phyloP scores from a whole-genome alignment of 495 filamentous ascomycete species.

The Penicillium alfredii region DNA sequence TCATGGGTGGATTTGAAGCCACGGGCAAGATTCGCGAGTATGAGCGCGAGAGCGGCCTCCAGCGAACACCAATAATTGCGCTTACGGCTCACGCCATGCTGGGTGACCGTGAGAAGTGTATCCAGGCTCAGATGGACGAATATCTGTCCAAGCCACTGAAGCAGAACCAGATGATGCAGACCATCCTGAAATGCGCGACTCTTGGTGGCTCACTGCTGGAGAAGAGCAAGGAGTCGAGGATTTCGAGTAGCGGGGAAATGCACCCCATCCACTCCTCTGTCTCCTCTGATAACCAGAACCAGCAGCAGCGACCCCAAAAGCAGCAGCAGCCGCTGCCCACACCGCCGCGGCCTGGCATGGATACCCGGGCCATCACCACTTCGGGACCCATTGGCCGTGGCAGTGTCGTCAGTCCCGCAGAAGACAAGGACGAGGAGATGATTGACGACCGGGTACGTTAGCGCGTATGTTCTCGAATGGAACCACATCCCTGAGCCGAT shows the following conservation, averaged over 20 bases:
- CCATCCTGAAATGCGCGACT: conserved; percentile 91
- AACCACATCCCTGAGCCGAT: conserved; percentile 10
- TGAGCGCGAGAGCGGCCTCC: conserved; percentile 66
- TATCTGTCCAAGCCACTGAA: conserved; percentile 97
- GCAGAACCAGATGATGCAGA: conserved; percentile 97
- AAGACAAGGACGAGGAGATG: conserved; percentile 59
- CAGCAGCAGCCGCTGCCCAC: conserved; percentile 21
- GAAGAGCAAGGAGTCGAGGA: conserved; percentile 53
- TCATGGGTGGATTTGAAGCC: conserved; percentile 98
- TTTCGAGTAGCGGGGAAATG: conserved; percentile 50
- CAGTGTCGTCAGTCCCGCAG: conserved; percentile 54
- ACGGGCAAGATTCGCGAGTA: conserved; percentile 96
- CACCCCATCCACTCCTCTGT: conserved; percentile 35
- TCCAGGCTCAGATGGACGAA: conserved; percentile 98
- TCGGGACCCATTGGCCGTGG: conserved; percentile 48
- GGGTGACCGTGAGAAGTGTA: conserved; percentile 96
- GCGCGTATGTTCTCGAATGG: conserved; percentile 12
- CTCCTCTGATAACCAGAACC: conserved; percentile 22
- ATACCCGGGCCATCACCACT: conserved; percentile 56
- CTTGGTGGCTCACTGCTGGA: conserved; percentile 85
- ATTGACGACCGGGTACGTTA: conserved; percentile 65
- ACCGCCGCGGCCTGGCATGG: conserved; percentile 39
- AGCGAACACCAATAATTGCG: conserved; percentile 91
- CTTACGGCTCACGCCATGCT: conserved; percentile 98
- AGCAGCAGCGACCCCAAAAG: conserved; percentile 17